Base-by-base conservation (phyloP, 495 filamentous ascomycete species). In the Neurospora sp. region DNA sequence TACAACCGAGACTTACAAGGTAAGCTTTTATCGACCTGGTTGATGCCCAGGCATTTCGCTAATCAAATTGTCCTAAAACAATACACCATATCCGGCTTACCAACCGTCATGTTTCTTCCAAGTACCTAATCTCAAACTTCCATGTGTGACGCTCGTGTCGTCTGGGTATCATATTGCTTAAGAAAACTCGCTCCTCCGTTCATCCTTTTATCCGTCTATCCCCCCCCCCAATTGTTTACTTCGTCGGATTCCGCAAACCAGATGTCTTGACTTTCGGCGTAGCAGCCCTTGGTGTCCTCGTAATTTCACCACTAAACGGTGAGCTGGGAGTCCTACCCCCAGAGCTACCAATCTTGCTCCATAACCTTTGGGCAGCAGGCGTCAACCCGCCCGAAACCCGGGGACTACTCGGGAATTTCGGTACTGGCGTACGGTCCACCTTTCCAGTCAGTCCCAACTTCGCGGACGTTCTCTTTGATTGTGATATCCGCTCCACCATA, bases 401-500 rank as follows among this genome's bases (percentile, higher is more conserved):
- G 5, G 92, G 93, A 79, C 92, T 94, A 79, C 91, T 94, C 9
- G 88, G 86, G 76, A 96, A 97, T 73, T 85, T 90, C 23, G 93
- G 95, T 20, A 91, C 90, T 16, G 86, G 84, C 41, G 86, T 88
- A 71, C 85, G 82, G 8, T 89, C 87, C 7, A 89, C 86, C 76
- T 85, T 90, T 12, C 87, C 89, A 4, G 81, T 88, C 78, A 84
- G 78, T 42, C 87, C 86, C 69, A 82, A 76, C 74, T 83, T 82
- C 6, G 84, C 80, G 20, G 83, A 84, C 7, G 79, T 81, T 27
- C 93, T 86, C 78, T 93, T 95, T 14, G 86, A 90, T 80, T 91
- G 91, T 2, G 91, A 90, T 0, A 92, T 92, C 70, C 89, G 88
- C 73, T 98, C 96, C 6, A 99, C 96, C 90, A 99, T 94, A 20